These are phyloP conservation scores for Petrea volubilis DNA, from an alignment of 257 asterid genomes.

Conservation along the genomic window DNA sequence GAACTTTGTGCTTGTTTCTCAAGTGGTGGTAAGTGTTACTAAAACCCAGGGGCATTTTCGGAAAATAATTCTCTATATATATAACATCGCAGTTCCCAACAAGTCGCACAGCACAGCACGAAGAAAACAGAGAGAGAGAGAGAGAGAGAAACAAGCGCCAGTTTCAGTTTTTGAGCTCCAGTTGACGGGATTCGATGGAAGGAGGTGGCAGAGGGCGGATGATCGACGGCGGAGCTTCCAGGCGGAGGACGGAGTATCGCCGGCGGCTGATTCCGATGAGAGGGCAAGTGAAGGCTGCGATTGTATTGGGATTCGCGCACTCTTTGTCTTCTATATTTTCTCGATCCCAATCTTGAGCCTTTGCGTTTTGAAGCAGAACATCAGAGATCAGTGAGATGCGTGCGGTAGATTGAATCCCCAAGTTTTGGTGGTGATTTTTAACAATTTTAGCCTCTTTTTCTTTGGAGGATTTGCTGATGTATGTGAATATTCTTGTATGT, in stretches of 20 bases:
- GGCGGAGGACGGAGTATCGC: constrained; percentile 39
- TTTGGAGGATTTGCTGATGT: neutral
- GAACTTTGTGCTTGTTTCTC: neutral
- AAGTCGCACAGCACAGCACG: neutral
- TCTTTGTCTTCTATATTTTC: constrained; percentile 50
- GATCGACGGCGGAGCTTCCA: constrained; percentile 35
- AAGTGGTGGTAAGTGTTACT: neutral
- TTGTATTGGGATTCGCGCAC: constrained; percentile 58
- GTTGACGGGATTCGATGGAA: constrained; percentile 40
- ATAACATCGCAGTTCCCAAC: neutral
- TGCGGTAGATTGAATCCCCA: neutral
- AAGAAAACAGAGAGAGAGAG: neutral
- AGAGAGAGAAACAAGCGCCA: neutral
- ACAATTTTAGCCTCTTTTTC: neutral
- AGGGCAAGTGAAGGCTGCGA: constrained; percentile 73
- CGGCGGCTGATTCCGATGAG: constrained; percentile 67
- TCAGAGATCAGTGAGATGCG: neutral
- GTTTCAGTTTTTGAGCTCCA: neutral
- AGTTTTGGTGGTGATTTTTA: neutral
- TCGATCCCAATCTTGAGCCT: constrained; percentile 36
- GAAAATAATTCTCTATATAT: constrained; percentile 8
- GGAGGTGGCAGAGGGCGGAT: constrained; percentile 40
- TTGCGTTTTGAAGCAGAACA: neutral
- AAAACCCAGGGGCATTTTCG: neutral
- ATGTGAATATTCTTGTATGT: neutral